Evolutionary conservation across 1,284 basidiomycete genomes (phyloP), one percentile per base, ranked within the genome.

Genomic region (Cystobasidium sp.): DNA sequence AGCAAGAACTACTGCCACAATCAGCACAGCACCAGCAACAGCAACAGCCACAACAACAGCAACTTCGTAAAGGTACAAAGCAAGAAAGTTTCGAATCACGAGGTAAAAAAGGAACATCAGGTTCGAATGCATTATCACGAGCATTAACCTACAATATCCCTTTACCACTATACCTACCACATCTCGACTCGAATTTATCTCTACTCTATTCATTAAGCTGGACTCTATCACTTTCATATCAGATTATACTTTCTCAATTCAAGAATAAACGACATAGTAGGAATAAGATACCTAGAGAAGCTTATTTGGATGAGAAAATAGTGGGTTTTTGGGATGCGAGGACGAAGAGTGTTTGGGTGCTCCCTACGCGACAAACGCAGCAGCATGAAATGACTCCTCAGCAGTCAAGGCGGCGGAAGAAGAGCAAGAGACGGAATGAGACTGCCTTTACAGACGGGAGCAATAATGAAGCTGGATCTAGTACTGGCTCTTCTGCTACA

Each of bases 281-380:
- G 37, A 71, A 71, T 43, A 59, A n/a, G 8, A 49, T 71, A 41
- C 43, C 44, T 20, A 55, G 18, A 41, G 14, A 44, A 37, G 69
- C 58, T 39, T 71, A 63, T 55, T 41, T 63, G 18, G 46, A 49
- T 61, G 69, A 71, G 22, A 71, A 71, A 39, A 59, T 73, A 24
- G 46, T 53, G 16, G 70, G 70, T 7, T 16, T 22, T 31, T 73
- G 63, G 62, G 70, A 73, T 59, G 62, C 55, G 39, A 22, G n/a
- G 7, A 73, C 70, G 24, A 65, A 59, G 41, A 66, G 70, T 31
- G 70, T 73, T 8, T 73, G 70, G 70, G 43, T 73, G 16, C 41
- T 65, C 2, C 70, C 70, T 39, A 65, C 51, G 39, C 51, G 68
- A 44, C 63, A 41, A n/a, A 39, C 24, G 53, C 41, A 55, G 20